A percentile compares a stretch with the other conserved stretches of the same genome.
Conservation (phyloP, 2,329 filamentous ascomycete genomes). For the Microcyclosporella mali region DNA sequence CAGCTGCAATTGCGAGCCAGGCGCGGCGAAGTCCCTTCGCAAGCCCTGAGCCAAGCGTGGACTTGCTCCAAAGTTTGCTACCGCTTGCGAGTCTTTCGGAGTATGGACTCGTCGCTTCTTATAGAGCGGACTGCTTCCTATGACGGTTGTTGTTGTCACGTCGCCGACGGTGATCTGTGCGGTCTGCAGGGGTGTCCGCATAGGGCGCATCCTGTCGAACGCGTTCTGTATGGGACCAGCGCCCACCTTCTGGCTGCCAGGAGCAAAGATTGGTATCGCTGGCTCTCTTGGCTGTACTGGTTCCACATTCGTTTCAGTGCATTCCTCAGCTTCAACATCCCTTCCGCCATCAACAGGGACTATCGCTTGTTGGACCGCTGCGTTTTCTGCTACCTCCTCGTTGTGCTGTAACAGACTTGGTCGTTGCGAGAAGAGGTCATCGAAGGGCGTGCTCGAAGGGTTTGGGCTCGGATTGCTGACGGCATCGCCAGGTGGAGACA, state of each 20-base stretch:
- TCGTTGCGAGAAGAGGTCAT: slow-evolving; percentile 25
- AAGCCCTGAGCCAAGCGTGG: slow-evolving; percentile 38
- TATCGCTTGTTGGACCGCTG: background rate
- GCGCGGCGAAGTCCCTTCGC: slow-evolving; percentile 48
- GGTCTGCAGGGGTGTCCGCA: slow-evolving; percentile 55
- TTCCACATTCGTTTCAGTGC: too few relatives aligned
- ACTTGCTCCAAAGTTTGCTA: slow-evolving; percentile 42
- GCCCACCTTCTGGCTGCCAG: slow-evolving; percentile 29
- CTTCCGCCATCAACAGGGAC: background rate
- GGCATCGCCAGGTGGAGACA: slow-evolving; percentile 6
- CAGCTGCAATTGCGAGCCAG: slow-evolving; percentile 41
- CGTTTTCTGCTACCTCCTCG: background rate
- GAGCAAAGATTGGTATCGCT: slow-evolving; percentile 28
- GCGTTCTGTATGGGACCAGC: slow-evolving; percentile 52
- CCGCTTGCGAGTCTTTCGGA: slow-evolving; percentile 34
- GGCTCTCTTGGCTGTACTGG: background rate
- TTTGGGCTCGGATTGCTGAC: slow-evolving; percentile 23
- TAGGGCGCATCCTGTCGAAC: slow-evolving; percentile 59
- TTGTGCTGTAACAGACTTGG: slow-evolving; percentile 24
- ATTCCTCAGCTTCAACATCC: background rate
- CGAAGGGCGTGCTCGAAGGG: slow-evolving; percentile 21
- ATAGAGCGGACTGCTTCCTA: slow-evolving; percentile 49
- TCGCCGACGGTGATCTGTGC: slow-evolving; percentile 72
- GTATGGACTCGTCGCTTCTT: slow-evolving; percentile 43
- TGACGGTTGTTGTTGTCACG: slow-evolving; percentile 55